Conservation (phyloP, 2,329 filamentous ascomycete species). For the Diplodia mutila region DNA sequence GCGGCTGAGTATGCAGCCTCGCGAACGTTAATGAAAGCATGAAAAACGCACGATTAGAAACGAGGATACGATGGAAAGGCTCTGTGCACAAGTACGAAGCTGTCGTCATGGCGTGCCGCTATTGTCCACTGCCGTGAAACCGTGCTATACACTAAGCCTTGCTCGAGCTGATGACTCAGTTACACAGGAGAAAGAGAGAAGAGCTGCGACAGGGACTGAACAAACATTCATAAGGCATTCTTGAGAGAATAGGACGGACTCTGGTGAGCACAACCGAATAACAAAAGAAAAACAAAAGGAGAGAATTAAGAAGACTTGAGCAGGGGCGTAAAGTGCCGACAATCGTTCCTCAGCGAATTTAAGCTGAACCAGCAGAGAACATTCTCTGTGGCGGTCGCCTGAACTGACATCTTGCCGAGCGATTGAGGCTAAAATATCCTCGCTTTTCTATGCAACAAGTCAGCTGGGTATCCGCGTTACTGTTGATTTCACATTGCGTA, state of each 20-base stretch:
- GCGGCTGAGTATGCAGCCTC: not conserved
- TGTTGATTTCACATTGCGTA: not conserved
- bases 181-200: not conserved
- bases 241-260: not conserved
- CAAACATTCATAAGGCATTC: not conserved
- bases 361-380: not conserved
- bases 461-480: not conserved
- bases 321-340: not conserved
- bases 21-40: constrained; percentile 2
- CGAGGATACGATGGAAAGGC: not conserved
- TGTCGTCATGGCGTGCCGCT: not conserved
- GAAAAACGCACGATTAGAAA: not conserved
- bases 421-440: not conserved
- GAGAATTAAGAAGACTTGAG: not conserved
- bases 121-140: not conserved
- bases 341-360: not conserved
- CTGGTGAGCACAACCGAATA: not conserved
- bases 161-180: not conserved
- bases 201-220: not conserved
- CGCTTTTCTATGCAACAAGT: not conserved
- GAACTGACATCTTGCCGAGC: not conserved
- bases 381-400: not conserved
- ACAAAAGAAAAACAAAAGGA: not conserved
- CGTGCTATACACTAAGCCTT: not conserved
- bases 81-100: not conserved